A percentile compares a stretch with the other conserved stretches of the same genome.
These are phyloP conservation scores for Baudoinia panamericana DNA, from an alignment of 495 filamentous ascomycete genomes.

Conservation along the genomic window DNA sequence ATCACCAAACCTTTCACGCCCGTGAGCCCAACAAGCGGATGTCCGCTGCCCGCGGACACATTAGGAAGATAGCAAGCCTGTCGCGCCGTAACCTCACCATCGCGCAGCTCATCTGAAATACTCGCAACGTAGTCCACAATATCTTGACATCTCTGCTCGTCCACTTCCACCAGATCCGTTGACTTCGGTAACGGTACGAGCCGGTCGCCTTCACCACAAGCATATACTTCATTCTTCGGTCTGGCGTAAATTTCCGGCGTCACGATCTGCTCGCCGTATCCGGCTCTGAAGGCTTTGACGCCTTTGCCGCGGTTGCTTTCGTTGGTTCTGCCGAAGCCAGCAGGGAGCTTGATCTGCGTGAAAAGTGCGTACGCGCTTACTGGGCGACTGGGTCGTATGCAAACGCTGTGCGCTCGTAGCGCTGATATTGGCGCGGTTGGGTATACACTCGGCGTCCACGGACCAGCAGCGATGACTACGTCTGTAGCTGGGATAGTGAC, in stretches of 20 bases:
- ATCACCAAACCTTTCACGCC: slow-evolving; percentile 64
- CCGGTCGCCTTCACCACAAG: slow-evolving; percentile 81
- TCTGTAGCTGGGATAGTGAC: slow-evolving; percentile 63
- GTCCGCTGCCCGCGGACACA: slow-evolving; percentile 46
- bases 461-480: slow-evolving; percentile 72
- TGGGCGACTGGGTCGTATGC: slow-evolving; percentile 57
- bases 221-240: slow-evolving; percentile 79
- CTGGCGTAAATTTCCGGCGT: slow-evolving; percentile 90
- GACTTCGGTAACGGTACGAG: slow-evolving; percentile 60
- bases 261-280: slow-evolving; percentile 37
- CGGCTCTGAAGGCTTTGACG: slow-evolving; percentile 27
- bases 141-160: slow-evolving; percentile 69
- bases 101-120: slow-evolving; percentile 61
- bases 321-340: slow-evolving; percentile 30
- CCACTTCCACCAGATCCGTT: slow-evolving; percentile 64
- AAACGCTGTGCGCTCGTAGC: slow-evolving; percentile 79
- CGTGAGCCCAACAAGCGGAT: slow-evolving; percentile 68
- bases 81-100: slow-evolving; percentile 62
- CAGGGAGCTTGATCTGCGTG: slow-evolving; percentile 70
- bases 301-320: slow-evolving; percentile 33
- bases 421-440: slow-evolving; percentile 67
- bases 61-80: slow-evolving; percentile 95
- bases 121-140: slow-evolving; percentile 67
- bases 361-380: slow-evolving; percentile 84
- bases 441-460: slow-evolving; percentile 69